phyloP scores from a whole-genome alignment of 2,329 filamentous ascomycete species.

The Orbilia oligospora region DNA sequence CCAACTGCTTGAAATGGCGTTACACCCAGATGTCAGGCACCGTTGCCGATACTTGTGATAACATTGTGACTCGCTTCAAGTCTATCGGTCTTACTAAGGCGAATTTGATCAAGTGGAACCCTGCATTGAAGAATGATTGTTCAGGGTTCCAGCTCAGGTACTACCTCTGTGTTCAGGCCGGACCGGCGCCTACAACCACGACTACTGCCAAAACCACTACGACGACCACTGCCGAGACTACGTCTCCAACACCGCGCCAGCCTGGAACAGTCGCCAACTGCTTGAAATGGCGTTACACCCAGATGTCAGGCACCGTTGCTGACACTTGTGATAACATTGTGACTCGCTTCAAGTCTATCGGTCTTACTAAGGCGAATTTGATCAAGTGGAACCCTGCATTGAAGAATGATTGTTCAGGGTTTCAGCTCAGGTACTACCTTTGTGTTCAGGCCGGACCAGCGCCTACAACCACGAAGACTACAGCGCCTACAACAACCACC shows the following conservation, averaged over 20 bases:
- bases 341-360: constrained; percentile 8
- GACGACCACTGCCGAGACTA: too few species aligned
- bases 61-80: constrained; percentile 22
- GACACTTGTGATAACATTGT: constrained; percentile 46
- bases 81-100: constrained; percentile 28
- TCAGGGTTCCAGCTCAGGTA: constrained; percentile 9
- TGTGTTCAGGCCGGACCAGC: constrained; percentile 17
- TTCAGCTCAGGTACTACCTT: constrained; percentile 20
- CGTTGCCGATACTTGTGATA: constrained; percentile 28
- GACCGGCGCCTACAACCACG: constrained; percentile 13
- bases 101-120: constrained; percentile 46
- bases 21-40: not conserved
- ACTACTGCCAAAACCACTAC: too few species aligned
- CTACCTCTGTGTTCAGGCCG: constrained; percentile 24
- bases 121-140: constrained; percentile 25
- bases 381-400: constrained; percentile 47
- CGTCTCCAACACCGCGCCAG: constrained; percentile 5
- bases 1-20: constrained; percentile 31
- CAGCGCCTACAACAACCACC: not conserved
- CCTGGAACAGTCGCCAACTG: constrained; percentile 29
- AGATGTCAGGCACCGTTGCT: not conserved
- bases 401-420: constrained; percentile 18
- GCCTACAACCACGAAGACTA: constrained; percentile 16
- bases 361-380: constrained; percentile 32
- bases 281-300: constrained; percentile 16